Evolutionary conservation across 192 early-diverging fungal species (phyloP).

Genomic region (Mortierella antarctica): DNA sequence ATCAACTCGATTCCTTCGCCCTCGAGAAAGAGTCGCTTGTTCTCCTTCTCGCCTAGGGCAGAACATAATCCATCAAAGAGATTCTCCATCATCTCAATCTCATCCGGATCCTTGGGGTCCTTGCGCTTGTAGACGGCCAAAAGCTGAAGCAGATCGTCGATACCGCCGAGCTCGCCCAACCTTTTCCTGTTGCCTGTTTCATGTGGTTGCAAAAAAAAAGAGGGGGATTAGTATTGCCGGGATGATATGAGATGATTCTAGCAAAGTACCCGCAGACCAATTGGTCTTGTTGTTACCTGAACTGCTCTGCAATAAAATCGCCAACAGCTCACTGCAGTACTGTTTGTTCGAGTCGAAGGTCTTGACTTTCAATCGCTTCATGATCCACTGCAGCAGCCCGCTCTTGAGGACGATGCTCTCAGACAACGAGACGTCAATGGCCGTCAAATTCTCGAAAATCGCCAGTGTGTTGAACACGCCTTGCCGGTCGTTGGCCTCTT

Average conservation of each 20-base stretch:
- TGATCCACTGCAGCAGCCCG: slow-evolving; percentile 78
- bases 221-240: slow-evolving; percentile 2
- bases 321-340: slow-evolving; percentile 86
- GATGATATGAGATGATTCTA: neutral
- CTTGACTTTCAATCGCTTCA: slow-evolving; percentile 70
- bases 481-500: slow-evolving; percentile 79
- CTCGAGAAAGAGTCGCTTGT: slow-evolving; percentile 81
- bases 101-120: slow-evolving; percentile 88
- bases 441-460: slow-evolving; percentile 88
- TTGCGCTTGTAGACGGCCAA: slow-evolving; percentile 66
- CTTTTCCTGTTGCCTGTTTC: slow-evolving; percentile 58
- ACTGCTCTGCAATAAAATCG: slow-evolving; percentile 84
- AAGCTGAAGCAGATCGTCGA: slow-evolving; percentile 79
- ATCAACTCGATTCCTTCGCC: slow-evolving; percentile 93
- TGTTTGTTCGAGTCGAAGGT: slow-evolving; percentile 85
- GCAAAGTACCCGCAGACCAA: neutral
- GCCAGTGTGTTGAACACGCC: slow-evolving; percentile 88
- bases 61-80: slow-evolving; percentile 86
- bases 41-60: slow-evolving; percentile 71
- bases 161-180: slow-evolving; percentile 62
- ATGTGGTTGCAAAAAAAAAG: slow-evolving; percentile 1
- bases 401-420: slow-evolving; percentile 74
- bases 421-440: slow-evolving; percentile 75
- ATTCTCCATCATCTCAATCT: slow-evolving; percentile 94
- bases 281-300: slow-evolving; percentile 57